Evolutionary conservation across 345 rosid species (phyloP).

Genomic region (Trapa incisa): DNA sequence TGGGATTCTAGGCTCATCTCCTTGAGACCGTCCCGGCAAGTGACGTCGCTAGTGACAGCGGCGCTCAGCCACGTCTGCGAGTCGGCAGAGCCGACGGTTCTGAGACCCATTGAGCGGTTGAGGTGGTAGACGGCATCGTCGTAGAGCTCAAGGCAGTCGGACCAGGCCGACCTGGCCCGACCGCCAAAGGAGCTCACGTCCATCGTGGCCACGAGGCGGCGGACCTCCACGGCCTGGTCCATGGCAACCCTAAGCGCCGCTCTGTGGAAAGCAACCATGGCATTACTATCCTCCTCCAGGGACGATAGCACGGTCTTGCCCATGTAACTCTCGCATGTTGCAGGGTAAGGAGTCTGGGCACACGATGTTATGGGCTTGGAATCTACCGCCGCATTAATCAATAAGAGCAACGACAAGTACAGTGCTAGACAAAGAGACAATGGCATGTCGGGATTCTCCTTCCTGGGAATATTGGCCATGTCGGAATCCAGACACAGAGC

Average conservation of each 20-base stretch:
- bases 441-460: background rate
- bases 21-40: slow-evolving; percentile 58
- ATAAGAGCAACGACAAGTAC: slow-evolving; percentile 3
- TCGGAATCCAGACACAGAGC: background rate
- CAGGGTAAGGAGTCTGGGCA: slow-evolving; percentile 46
- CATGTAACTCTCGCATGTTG: slow-evolving; percentile 32
- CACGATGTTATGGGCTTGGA: slow-evolving; percentile 32
- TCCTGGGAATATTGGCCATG: background rate
- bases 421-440: slow-evolving; percentile 5
- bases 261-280: slow-evolving; percentile 25
- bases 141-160: slow-evolving; percentile 57
- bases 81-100: slow-evolving; percentile 19
- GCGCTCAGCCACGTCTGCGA: slow-evolving; percentile 73
- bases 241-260: slow-evolving; percentile 32
- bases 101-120: slow-evolving; percentile 35
- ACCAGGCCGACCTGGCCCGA: slow-evolving; percentile 43
- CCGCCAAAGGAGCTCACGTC: slow-evolving; percentile 26
- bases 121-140: slow-evolving; percentile 39
- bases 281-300: slow-evolving; percentile 1
- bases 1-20: slow-evolving; percentile 38
- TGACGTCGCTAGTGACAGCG: slow-evolving; percentile 51
- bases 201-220: slow-evolving; percentile 28
- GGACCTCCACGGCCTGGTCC: slow-evolving; percentile 43
- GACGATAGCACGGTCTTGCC: slow-evolving; percentile 4
- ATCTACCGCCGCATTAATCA: slow-evolving; percentile 10